Conservation (phyloP, 371 early-diverging fungal genomes). For the Capillidium heterosporum region DNA sequence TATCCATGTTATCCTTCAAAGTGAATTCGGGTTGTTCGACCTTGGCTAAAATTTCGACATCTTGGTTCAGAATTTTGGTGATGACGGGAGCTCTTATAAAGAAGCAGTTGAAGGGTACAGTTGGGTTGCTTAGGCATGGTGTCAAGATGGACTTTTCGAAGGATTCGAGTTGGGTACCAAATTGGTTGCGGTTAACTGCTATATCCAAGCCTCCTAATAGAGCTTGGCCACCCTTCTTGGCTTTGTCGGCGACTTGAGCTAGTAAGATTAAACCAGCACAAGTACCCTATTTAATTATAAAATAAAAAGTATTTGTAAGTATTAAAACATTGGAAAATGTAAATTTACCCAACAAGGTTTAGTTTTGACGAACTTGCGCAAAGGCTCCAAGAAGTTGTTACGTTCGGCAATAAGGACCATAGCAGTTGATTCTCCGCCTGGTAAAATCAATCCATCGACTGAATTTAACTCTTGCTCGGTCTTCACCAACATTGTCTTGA, state of each 20-base stretch:
- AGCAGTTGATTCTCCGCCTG: constrained; percentile 89
- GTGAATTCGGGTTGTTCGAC: constrained; percentile 3
- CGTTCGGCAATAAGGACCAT: constrained; percentile 82
- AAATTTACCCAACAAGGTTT: constrained; percentile 63
- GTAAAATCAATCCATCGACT: constrained; percentile 79
- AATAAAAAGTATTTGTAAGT: neutral
- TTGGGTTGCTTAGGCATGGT: constrained; percentile 25
- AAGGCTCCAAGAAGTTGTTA: constrained; percentile 48
- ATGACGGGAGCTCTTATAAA: constrained; percentile 93
- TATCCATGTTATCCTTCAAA: neutral
- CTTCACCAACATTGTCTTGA: constrained; percentile 41
- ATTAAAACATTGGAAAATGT: neutral
- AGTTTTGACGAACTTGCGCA: constrained; percentile 47
- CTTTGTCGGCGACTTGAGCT: constrained; percentile 45
- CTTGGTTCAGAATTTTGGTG: constrained; percentile 33
- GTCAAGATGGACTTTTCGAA: constrained; percentile 52
- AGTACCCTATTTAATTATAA: constrained; percentile 51
- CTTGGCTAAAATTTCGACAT: constrained; percentile 46
- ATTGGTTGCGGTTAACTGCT: constrained; percentile 78
- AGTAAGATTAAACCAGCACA: constrained; percentile 94
- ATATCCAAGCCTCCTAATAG: constrained; percentile 66
- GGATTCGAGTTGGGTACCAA: constrained; percentile 80
- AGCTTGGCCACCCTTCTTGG: constrained; percentile 71
- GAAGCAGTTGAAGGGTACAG: constrained; percentile 47
- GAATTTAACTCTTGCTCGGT: constrained; percentile 39